Conservation (phyloP, 768 basidiomycete genomes). For the Hemileccinum impolitum region DNA sequence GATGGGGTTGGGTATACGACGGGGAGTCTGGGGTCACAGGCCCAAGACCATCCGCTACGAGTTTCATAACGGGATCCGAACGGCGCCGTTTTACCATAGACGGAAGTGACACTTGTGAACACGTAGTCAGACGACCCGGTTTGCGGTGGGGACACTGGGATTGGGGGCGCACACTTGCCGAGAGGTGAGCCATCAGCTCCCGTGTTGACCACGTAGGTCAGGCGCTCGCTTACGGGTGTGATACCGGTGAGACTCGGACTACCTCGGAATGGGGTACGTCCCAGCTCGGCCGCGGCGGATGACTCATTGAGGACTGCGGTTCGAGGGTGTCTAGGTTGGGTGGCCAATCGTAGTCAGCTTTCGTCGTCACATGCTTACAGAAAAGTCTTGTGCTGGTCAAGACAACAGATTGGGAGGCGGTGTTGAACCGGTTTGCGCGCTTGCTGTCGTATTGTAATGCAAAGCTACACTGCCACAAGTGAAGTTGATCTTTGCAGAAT, state of each 20-base stretch:
- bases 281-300: too few species aligned
- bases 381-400: not conserved
- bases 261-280: too few species aligned
- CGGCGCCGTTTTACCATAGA: too few species aligned
- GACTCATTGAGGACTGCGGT: not conserved
- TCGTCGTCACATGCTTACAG: not conserved
- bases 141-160: too few species aligned
- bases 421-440: not conserved
- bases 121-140: too few species aligned
- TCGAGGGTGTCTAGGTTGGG: not conserved
- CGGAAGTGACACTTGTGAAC: too few species aligned
- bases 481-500: not conserved
- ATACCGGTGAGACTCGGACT: not conserved
- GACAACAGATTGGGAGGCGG: conserved; percentile 2
- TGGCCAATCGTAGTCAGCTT: too few species aligned
- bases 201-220: too few species aligned
- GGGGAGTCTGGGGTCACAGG: conserved; percentile 16
- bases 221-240: not conserved
- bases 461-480: conserved; percentile 5
- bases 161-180: too few species aligned
- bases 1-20: not conserved
- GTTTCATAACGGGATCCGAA: not conserved
- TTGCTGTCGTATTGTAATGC: too few species aligned
- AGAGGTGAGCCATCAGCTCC: too few species aligned
- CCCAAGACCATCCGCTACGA: not conserved